A percentile compares a stretch with the other conserved stretches of the same genome.
phyloP scores from a whole-genome alignment of 1,284 basidiomycete genomes.

The Leccinum subatratum region DNA sequence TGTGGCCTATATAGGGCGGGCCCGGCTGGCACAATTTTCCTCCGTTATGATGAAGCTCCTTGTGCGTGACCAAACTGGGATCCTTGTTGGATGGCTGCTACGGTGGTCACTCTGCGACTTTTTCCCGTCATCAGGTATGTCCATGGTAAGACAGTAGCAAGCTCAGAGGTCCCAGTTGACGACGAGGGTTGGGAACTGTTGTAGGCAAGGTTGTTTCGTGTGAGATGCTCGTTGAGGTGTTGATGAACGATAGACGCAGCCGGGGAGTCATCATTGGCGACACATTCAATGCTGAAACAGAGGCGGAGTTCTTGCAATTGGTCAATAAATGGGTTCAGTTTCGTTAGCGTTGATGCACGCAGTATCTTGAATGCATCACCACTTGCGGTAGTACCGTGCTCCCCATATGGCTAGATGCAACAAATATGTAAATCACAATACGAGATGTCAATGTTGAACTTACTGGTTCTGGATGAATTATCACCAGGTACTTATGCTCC shows the following conservation, averaged over 20 bases:
- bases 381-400: neutral
- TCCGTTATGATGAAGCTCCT: neutral
- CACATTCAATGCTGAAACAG: neutral
- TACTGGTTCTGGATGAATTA: neutral
- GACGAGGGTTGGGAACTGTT: neutral
- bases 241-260: neutral
- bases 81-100: neutral
- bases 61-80: neutral
- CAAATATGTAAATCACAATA: neutral
- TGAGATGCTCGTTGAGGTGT: neutral
- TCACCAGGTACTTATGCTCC: neutral
- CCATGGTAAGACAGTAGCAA: neutral
- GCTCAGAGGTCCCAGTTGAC: neutral
- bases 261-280: neutral
- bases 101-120: no score
- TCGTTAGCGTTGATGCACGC: neutral
- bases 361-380: neutral
- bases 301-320: neutral
- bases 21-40: neutral
- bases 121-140: neutral
- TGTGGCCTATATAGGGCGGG: neutral
- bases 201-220: neutral
- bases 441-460: neutral
- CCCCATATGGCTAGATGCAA: neutral
- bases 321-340: neutral